phyloP scores from a whole-genome alignment of 176 grass and related monocot genomes.

The Stipa capillata region DNA sequence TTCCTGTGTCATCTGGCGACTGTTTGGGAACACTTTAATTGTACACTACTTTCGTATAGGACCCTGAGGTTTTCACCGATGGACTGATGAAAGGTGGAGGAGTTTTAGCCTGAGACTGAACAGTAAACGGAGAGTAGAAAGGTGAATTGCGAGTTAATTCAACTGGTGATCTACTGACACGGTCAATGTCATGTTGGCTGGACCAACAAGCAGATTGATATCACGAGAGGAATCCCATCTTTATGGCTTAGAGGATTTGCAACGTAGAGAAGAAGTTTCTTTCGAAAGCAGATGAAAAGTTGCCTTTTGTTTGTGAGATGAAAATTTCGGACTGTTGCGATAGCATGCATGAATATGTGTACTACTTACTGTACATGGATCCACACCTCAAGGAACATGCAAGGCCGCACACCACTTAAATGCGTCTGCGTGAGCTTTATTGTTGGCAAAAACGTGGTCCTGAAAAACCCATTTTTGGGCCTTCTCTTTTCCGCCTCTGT shows the following conservation, averaged over 20 bases:
- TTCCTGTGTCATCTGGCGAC: neutral
- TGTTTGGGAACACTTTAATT: neutral
- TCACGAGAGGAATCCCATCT: slow-evolving; percentile 22
- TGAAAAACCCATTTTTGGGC: neutral
- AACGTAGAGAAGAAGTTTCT: neutral
- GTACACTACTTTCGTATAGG: too few species aligned
- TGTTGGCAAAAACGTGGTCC: slow-evolving; percentile 15
- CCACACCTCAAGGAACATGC: slow-evolving; percentile 19
- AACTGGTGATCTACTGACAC: slow-evolving; percentile 35
- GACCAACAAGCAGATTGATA: neutral
- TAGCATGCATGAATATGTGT: neutral
- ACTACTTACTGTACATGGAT: neutral
- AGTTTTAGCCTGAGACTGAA: slow-evolving; percentile 1
- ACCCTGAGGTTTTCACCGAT: too few species aligned
- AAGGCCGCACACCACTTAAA: neutral
- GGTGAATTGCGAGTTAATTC: slow-evolving; percentile 19
- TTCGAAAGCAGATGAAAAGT: neutral
- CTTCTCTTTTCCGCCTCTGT: neutral
- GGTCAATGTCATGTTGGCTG: slow-evolving; percentile 23
- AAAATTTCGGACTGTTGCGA: neutral
- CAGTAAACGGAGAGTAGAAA: slow-evolving; percentile 10
- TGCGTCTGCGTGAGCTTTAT: slow-evolving; percentile 7
- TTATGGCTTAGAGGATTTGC: neutral
- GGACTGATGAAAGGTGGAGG: neutral
- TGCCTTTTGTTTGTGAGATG: neutral